Conservation (phyloP, 176 grass and related monocot species). For the Phragmites australis region DNA sequence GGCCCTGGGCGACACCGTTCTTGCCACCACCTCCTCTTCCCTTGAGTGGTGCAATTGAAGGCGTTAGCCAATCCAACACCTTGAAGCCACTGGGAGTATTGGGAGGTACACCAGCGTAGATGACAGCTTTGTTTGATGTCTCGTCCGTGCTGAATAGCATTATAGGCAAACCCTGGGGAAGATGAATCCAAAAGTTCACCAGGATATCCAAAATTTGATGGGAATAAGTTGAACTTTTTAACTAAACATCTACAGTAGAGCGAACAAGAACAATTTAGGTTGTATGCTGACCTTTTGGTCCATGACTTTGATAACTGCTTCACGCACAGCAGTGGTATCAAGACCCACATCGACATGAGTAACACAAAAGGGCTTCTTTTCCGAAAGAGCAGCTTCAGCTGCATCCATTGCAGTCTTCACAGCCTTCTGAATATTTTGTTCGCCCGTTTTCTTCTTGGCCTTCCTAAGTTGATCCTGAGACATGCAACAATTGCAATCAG, state of each 20-base stretch:
- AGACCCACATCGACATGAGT: conserved; percentile 67
- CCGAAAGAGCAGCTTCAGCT: conserved; percentile 68
- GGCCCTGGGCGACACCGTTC: conserved; percentile 82
- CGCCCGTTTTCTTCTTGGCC: conserved; percentile 86
- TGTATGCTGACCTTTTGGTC: conserved; percentile 51
- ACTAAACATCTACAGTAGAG: not conserved
- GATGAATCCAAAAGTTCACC: conserved; percentile 15
- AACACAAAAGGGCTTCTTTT: conserved; percentile 68
- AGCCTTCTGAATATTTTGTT: conserved; percentile 88
- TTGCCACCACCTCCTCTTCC: conserved; percentile 89
- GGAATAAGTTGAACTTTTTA: not conserved
- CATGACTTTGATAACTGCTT: conserved; percentile 85
- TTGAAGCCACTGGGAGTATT: conserved; percentile 47
- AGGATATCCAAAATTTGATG: not conserved
- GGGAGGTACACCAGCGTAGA: conserved; percentile 71
- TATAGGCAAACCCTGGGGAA: conserved; percentile 58
- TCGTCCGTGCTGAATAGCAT: conserved; percentile 89
- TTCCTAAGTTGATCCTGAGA: conserved; percentile 79
- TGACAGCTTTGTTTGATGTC: conserved; percentile 74
- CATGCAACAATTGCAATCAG: conserved; percentile 14
- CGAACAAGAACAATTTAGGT: not conserved
- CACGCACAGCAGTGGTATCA: conserved; percentile 72
- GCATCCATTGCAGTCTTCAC: conserved; percentile 58
- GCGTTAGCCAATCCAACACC: conserved; percentile 87
- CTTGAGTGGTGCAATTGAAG: conserved; percentile 73